These are phyloP conservation scores for Phytopythium litorale DNA, from an alignment of 352 stramenopile species.

Conservation along the genomic window DNA sequence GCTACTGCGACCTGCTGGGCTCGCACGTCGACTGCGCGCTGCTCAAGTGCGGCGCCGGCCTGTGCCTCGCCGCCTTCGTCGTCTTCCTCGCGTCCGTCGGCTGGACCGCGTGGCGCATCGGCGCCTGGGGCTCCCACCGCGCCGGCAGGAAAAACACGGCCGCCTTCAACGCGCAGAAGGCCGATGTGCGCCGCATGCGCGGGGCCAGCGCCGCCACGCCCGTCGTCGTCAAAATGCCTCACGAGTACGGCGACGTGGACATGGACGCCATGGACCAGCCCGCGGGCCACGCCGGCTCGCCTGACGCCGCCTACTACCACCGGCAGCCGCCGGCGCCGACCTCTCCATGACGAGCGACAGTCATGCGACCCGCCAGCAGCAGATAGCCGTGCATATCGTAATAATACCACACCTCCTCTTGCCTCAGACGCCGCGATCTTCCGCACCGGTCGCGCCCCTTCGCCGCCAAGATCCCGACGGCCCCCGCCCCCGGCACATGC, in stretches of 20 bases:
- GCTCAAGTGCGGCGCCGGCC: constrained; percentile 36
- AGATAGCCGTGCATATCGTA: not conserved
- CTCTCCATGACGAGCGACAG: not conserved
- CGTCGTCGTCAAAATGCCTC: constrained; percentile 1
- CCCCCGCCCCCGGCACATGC: too few species aligned
- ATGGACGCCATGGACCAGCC: constrained; percentile 1
- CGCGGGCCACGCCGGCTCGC: not conserved
- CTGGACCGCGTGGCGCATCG: constrained; percentile 42
- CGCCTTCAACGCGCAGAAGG: not conserved
- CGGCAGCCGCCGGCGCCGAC: not conserved
- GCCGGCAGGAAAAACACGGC: not conserved
- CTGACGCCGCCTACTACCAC: not conserved
- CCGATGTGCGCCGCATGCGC: not conserved
- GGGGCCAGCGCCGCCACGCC: not conserved
- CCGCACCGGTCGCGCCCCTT: not conserved
- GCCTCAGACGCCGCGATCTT: not conserved
- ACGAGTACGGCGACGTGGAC: constrained; percentile 5
- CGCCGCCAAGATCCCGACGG: not conserved
- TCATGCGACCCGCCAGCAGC: not conserved
- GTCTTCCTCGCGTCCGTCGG: constrained; percentile 51
- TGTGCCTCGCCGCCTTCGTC: constrained; percentile 65
- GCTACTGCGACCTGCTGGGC: constrained; percentile 44
- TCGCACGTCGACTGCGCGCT: constrained; percentile 43
- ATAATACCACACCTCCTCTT: not conserved
- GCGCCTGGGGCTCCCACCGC: not conserved